These are phyloP conservation scores for Leucocoprinus leucothites DNA, from an alignment of 768 basidiomycete species.

Conservation along the genomic window DNA sequence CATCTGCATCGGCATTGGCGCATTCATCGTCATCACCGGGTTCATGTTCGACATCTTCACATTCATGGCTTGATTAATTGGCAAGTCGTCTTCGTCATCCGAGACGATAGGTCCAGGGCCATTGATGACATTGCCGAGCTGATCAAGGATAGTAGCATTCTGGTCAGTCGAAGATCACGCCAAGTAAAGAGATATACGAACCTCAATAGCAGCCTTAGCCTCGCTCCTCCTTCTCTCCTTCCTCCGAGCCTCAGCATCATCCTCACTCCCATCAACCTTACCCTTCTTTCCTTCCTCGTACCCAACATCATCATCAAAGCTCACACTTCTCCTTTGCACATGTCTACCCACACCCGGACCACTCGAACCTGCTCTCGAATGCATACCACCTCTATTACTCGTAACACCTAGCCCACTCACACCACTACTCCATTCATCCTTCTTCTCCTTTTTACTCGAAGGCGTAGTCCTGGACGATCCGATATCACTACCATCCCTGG, in stretches of 20 bases:
- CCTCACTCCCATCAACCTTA: constrained; percentile 17
- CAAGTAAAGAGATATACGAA: constrained; percentile 30
- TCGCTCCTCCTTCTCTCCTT: constrained; percentile 75
- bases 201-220: constrained; percentile 87
- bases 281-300: constrained; percentile 19
- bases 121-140: constrained; percentile 90
- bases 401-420: constrained; percentile 29
- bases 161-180: background rate
- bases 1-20: constrained; percentile 33
- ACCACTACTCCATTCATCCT: constrained; percentile 26
- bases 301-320: constrained; percentile 55
- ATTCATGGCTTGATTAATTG: constrained; percentile 40
- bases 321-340: constrained; percentile 61
- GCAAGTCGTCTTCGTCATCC: constrained; percentile 51
- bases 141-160: constrained; percentile 14
- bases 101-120: constrained; percentile 63
- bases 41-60: constrained; percentile 40
- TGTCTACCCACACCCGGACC: constrained; percentile 22
- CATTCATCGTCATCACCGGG: constrained; percentile 41
- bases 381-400: background rate
- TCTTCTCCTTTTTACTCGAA: constrained; percentile 17
- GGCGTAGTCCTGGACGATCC: constrained; percentile 16
- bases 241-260: constrained; percentile 53
- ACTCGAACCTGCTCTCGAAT: background rate
- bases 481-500: constrained; percentile 73